Evolutionary conservation across 129 eudicot species (phyloP), one percentile per base, ranked within the genome.

Genomic region (Kitagawia praeruptora): DNA sequence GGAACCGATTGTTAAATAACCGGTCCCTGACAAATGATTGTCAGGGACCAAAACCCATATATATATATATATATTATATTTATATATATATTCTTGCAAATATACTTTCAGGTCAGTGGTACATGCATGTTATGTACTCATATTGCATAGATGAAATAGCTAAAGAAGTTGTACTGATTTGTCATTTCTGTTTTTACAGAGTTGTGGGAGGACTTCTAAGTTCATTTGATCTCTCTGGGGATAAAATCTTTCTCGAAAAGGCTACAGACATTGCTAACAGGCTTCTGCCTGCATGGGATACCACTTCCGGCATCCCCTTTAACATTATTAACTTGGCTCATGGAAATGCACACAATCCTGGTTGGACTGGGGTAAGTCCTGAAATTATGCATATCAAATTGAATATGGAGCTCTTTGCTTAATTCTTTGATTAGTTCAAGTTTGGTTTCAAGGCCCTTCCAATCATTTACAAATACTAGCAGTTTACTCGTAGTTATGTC

Each of bases 191-290:
- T 81, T 83, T 84, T 73, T 74, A 78, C 73, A 90, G 99, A 86
- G 99, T 96, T 83, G 99, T 96, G 56, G 99, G 99, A 84, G 99
- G 99, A 79, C 99, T 96, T 87, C 81, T 96, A 63, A 96, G 98
- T 82, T 82, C 99, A 67, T 96, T 90, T 91, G 99, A 96, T 90
- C 86, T 96, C 74, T 96, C 98, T 41, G 96, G 97, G 76, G 99
- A 96, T 70, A 88, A 88, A 51, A 42, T 96, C 39, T 96, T 96
- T 81, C 98, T 96, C 56, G 98, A 90, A 70, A 96, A 96, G 89
- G 99, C 99, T 23, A 87, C 81, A 89, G 99, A 96, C 79, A 96
- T 96, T 81, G 98, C 99, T 80, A 94, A 96, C 70, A 89, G 99
- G 70, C 80, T 96, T 74, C 88, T 96, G 78, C 99, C 99, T 75